Evolutionary conservation across 2,329 filamentous ascomycete species (phyloP).

Genomic region (Elsinoe necatrix): DNA sequence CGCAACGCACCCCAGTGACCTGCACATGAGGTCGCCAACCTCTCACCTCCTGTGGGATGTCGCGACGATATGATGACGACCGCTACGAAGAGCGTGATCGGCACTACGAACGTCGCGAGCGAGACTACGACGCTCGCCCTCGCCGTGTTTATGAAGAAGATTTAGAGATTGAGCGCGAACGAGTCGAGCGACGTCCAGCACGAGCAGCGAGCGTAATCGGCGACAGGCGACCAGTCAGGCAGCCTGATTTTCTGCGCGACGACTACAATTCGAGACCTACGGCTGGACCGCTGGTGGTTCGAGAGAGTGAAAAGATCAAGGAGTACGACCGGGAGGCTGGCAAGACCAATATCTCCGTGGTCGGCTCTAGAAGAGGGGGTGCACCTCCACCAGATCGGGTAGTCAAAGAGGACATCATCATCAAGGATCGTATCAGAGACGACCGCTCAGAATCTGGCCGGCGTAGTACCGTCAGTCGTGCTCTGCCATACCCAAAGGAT

Average conservation of each 20-base stretch:
- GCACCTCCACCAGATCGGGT: slow-evolving; percentile 25
- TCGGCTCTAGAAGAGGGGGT: slow-evolving; percentile 16
- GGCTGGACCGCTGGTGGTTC: slow-evolving; percentile 40
- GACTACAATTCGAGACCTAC: slow-evolving; percentile 38
- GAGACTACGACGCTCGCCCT: slow-evolving; percentile 31
- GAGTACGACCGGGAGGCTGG: slow-evolving; percentile 21
- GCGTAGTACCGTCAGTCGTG: slow-evolving; percentile 3
- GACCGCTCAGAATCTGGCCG: slow-evolving; percentile 10
- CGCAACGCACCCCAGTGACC: neutral
- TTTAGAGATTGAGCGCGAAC: slow-evolving; percentile 38
- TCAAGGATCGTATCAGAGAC: slow-evolving; percentile 25
- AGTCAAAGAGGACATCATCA: slow-evolving; percentile 36
- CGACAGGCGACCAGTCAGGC: slow-evolving; percentile 30
- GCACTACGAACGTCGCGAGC: slow-evolving; percentile 42
- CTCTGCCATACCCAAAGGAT: slow-evolving; percentile 7
- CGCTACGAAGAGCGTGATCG: slow-evolving; percentile 41
- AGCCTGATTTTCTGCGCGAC: slow-evolving; percentile 43
- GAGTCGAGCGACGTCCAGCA: slow-evolving; percentile 26
- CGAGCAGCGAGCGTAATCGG: slow-evolving; percentile 24
- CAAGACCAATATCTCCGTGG: slow-evolving; percentile 15
- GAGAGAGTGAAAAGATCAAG: slow-evolving; percentile 35
- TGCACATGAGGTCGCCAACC: slow-evolving; percentile 7
- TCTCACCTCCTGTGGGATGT: slow-evolving; percentile 27
- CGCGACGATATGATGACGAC: slow-evolving; percentile 38
- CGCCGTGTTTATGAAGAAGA: slow-evolving; percentile 43